Evolutionary conservation across 2,329 filamentous ascomycete species (phyloP).

Genomic region (Pseudogymnoascus pannorum): DNA sequence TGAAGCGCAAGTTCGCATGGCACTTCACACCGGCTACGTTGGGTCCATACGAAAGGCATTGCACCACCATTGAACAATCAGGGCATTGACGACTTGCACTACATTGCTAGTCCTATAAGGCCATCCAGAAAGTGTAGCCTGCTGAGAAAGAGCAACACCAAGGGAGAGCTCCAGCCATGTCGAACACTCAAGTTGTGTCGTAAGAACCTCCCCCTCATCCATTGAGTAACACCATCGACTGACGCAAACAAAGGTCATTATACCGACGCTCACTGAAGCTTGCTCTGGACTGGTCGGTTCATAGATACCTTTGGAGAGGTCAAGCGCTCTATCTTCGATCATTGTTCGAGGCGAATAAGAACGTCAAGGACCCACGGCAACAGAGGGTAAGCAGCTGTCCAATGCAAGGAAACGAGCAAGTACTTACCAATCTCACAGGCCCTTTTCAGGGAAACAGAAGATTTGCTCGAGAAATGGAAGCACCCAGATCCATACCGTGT

Average conservation of each 20-base stretch:
- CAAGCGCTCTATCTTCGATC: constrained; percentile 94
- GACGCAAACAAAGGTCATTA: constrained; percentile 48
- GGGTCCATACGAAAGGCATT: neutral
- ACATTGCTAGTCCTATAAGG: neutral
- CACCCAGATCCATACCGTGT: constrained; percentile 89
- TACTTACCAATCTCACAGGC: constrained; percentile 44
- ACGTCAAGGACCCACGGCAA: constrained; percentile 76
- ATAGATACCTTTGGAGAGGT: constrained; percentile 87
- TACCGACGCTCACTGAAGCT: constrained; percentile 93
- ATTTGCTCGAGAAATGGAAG: constrained; percentile 86
- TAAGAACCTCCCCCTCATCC: constrained; percentile 15
- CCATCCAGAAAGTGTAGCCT: neutral
- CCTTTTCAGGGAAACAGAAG: constrained; percentile 80
- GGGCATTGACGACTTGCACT: neutral
- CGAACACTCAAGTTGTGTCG: constrained; percentile 30
- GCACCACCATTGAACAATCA: neutral
- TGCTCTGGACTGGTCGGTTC: constrained; percentile 89
- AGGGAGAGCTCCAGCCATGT: constrained; percentile 22
- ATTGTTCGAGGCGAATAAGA: constrained; percentile 87
- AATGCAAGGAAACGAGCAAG: constrained; percentile 6
- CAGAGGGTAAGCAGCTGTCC: constrained; percentile 57
- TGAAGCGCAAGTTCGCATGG: constrained; percentile 4
- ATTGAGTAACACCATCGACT: constrained; percentile 10
- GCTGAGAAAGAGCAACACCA: constrained; percentile 7
- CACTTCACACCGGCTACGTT: neutral